Evolutionary conservation across 2,329 filamentous ascomycete species (phyloP).

Genomic region (Cercospora brassicicola): DNA sequence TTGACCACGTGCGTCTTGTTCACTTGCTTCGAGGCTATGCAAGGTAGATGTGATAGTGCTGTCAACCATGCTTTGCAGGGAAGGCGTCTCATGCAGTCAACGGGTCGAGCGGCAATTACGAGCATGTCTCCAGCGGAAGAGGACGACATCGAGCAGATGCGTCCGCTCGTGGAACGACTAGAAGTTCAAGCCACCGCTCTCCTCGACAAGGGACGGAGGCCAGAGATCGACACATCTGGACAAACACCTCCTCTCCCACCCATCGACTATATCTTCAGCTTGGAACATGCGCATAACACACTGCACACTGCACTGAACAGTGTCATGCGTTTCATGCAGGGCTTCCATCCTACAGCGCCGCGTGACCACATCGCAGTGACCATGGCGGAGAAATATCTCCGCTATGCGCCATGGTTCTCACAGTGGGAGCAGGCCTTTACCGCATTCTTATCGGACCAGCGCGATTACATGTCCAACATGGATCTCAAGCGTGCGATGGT

Average conservation of each 20-base stretch:
- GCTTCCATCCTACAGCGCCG: constrained; percentile 33
- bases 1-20: constrained; percentile 39
- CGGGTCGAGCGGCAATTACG: constrained; percentile 22
- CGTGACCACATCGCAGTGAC: constrained; percentile 35
- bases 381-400: constrained; percentile 36
- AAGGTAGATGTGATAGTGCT: constrained; percentile 39
- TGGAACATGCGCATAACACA: constrained; percentile 38
- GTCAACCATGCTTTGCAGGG: constrained; percentile 39
- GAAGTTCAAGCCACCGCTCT: constrained; percentile 39
- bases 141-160: constrained; percentile 38
- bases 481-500: constrained; percentile 40
- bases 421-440: constrained; percentile 37
- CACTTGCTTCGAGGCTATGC: constrained; percentile 40
- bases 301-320: constrained; percentile 38
- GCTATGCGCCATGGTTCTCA: constrained; percentile 37
- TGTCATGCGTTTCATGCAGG: constrained; percentile 39
- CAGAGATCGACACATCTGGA: constrained; percentile 32
- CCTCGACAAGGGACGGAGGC: constrained; percentile 34
- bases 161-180: constrained; percentile 36
- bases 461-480: constrained; percentile 33
- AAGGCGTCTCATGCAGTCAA: constrained; percentile 33
- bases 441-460: constrained; percentile 29
- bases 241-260: constrained; percentile 32
- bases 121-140: constrained; percentile 30
- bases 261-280: constrained; percentile 34